A percentile compares a stretch with the other conserved stretches of the same genome.
phyloP scores from a whole-genome alignment of 164 flowering plant genomes.

The Chloranthus sessilifolius region DNA sequence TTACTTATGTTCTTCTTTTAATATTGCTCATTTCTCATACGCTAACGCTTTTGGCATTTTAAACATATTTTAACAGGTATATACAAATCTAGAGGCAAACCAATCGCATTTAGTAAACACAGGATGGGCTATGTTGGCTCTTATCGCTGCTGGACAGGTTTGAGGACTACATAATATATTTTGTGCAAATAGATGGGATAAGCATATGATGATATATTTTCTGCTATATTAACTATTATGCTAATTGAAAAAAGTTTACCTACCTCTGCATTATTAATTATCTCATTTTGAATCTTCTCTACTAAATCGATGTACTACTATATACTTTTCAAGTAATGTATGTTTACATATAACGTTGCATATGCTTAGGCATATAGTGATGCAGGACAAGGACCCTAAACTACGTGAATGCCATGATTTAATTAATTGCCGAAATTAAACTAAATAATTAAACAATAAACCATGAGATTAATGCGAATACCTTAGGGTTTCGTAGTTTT shows the following conservation, averaged over 20 bases:
- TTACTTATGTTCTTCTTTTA: neutral
- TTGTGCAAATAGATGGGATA: neutral
- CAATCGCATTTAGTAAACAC: slow-evolving; percentile 52
- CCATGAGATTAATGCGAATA: too few relatives aligned
- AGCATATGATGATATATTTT: neutral
- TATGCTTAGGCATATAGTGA: too few relatives aligned
- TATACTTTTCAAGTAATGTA: neutral
- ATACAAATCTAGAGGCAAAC: slow-evolving; percentile 38
- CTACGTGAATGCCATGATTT: too few relatives aligned
- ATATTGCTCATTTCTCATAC: neutral
- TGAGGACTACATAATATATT: neutral
- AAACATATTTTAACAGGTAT: slow-evolving; percentile 25
- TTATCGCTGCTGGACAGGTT: slow-evolving; percentile 52
- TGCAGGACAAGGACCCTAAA: too few relatives aligned
- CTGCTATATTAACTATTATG: neutral
- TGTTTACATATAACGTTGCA: too few relatives aligned
- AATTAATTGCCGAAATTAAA: too few relatives aligned
- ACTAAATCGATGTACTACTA: neutral
- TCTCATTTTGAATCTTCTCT: neutral
- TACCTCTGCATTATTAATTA: neutral
- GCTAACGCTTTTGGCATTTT: neutral
- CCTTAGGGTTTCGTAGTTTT: too few relatives aligned
- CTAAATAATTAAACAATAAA: too few relatives aligned
- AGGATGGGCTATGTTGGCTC: slow-evolving; percentile 54
- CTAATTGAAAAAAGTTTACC: neutral